These are phyloP conservation scores for Phytophthora cryptogea DNA, from an alignment of 352 stramenopile species.

Conservation along the genomic window DNA sequence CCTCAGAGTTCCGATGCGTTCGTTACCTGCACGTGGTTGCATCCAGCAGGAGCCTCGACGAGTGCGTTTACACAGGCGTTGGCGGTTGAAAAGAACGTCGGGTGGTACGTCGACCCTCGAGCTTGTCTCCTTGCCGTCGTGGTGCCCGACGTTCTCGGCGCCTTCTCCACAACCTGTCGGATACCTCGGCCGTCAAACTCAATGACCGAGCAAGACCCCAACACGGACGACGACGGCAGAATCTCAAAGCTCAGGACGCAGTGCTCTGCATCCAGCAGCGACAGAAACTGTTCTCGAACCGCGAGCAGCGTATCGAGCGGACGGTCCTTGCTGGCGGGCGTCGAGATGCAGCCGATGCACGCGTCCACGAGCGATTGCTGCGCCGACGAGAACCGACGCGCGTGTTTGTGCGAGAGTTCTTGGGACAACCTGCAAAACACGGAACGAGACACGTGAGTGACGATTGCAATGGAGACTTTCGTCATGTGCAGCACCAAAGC, in stretches of 20 bases:
- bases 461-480: slow-evolving; percentile 1
- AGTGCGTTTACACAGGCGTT: slow-evolving; percentile 24
- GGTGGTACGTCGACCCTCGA: slow-evolving; percentile 9
- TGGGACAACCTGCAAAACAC: slow-evolving; percentile 42
- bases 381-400: slow-evolving; percentile 54
- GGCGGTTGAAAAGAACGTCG: slow-evolving; percentile 42
- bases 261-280: slow-evolving; percentile 63
- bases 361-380: slow-evolving; percentile 60
- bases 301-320: slow-evolving; percentile 24
- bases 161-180: slow-evolving; percentile 39
- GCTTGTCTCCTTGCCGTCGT: slow-evolving; percentile 31
- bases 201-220: slow-evolving; percentile 33
- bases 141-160: slow-evolving; percentile 27
- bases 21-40: slow-evolving; percentile 50
- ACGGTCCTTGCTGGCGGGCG: slow-evolving; percentile 3
- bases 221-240: neutral
- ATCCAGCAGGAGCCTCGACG: slow-evolving; percentile 33
- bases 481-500: neutral
- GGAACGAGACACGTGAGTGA: slow-evolving; percentile 7
- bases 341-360: slow-evolving; percentile 7
- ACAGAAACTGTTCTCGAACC: slow-evolving; percentile 62
- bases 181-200: slow-evolving; percentile 66
- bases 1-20: neutral
- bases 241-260: slow-evolving; percentile 66
- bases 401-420: slow-evolving; percentile 47